Conservation (phyloP, 1,139 yeast genomes). For the Meyerozyma sp. region DNA sequence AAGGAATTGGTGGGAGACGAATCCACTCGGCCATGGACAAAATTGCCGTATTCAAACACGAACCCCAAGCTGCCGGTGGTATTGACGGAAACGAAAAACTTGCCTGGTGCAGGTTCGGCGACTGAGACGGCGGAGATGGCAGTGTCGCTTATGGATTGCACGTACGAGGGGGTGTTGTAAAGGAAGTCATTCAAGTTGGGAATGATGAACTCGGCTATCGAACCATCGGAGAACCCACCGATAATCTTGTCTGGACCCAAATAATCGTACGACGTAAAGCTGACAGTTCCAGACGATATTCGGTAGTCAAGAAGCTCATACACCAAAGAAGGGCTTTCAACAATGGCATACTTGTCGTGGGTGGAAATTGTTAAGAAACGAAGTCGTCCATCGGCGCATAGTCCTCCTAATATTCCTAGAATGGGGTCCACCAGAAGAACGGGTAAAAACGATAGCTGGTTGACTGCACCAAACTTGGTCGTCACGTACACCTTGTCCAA, state of each 20-base stretch:
- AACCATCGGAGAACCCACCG: conserved; percentile 65
- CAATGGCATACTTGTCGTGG: conserved; percentile 15
- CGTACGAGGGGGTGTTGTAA: conserved; percentile 40
- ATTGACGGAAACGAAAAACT: conserved; percentile 36
- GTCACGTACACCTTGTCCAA: conserved; percentile 33
- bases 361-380: conserved; percentile 43
- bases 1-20: conserved; percentile 17
- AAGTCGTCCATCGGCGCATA: conserved; percentile 59
- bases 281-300: conserved; percentile 10
- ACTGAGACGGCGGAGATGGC: conserved; percentile 42
- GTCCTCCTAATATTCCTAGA: conserved; percentile 47
- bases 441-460: conserved; percentile 50
- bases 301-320: conserved; percentile 18
- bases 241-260: conserved; percentile 43
- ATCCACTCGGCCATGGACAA: conserved; percentile 25
- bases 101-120: conserved; percentile 23
- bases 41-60: conserved; percentile 38
- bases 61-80: conserved; percentile 44
- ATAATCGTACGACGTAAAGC: conserved; percentile 53
- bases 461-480: conserved; percentile 46
- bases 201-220: conserved; percentile 57
- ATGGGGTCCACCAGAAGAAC: conserved; percentile 16
- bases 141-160: conserved; percentile 43
- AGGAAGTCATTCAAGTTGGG: conserved; percentile 13
- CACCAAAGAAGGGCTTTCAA: conserved; percentile 23